Evolutionary conservation across 192 early-diverging fungal species (phyloP), one percentile per base, ranked within the genome.

Genomic region (Chytriomyces sp.): DNA sequence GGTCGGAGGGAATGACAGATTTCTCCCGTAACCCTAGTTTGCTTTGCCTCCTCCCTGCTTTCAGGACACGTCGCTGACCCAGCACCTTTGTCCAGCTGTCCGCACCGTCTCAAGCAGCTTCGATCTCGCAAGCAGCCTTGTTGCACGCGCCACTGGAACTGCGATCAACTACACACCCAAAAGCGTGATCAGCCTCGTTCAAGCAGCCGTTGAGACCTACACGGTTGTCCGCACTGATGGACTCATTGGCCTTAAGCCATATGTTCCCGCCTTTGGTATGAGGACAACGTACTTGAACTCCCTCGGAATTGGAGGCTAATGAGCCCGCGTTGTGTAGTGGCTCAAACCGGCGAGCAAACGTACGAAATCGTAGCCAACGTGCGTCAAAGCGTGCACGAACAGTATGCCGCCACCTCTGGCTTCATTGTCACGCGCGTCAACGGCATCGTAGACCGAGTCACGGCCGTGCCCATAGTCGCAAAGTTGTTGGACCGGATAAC

Each of bases 261-360:
- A 25, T 54, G 66, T 69, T 38, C 66, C 66, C 0, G 66, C 12
- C 37, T 69, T 56, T 56, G 66, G 66, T 69, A 12, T 33, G 66
- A 26, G 10, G 10, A 30, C 10, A 65, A 19, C 28, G 8, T 52
- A 7, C 6, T 32, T 44, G 59, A 14, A 14, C 26, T 37, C 26
- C 0, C 2, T 37, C 36, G 8, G 2, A 3, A 2, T 30, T n/a
- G 4, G 17, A 36, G 14, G 14, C 3, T n/a, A 62, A 1, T 12
- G 59, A 37, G 40, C 63, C 31, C 26, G 38, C 4, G 0, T 2
- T 3, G 8, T 49, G 41, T 19, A 69, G 66, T 69, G 31, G 22
- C 56, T 10, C 33, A 8, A 2, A 31, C 33, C 31, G 22, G 52
- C 40, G 39, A 8, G 33, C 66, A 56, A 54, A 36, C 66, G 5